phyloP scores from a whole-genome alignment of 192 early-diverging fungal genomes.

The Coemansia sp. region DNA sequence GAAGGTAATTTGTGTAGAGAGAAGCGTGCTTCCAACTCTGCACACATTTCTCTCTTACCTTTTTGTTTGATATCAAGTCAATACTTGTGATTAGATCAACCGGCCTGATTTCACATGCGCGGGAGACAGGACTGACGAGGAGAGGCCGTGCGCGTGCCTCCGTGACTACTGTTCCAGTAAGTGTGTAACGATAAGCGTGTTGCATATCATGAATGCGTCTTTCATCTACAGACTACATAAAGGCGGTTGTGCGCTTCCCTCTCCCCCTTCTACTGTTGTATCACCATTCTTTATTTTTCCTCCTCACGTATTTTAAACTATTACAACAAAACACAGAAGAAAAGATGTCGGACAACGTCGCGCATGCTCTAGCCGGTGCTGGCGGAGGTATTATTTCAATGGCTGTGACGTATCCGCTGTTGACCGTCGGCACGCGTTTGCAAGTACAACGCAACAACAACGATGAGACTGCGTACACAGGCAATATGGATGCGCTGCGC shows the following conservation, averaged over 20 bases:
- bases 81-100: constrained; percentile 1
- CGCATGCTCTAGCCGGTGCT: constrained; percentile 78
- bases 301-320: not conserved
- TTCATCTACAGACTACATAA: not conserved
- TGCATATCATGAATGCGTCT: not conserved
- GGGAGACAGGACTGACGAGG: not conserved
- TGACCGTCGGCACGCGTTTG: constrained; percentile 74
- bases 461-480: constrained; percentile 60
- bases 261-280: not conserved
- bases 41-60: not conserved
- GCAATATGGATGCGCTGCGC: constrained; percentile 69
- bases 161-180: not conserved
- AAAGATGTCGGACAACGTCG: constrained; percentile 77
- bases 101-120: constrained; percentile 8
- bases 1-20: not conserved
- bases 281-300: not conserved
- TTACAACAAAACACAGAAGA: not conserved
- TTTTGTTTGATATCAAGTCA: not conserved
- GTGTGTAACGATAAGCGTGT: not conserved
- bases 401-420: constrained; percentile 90
- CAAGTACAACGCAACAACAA: constrained; percentile 73
- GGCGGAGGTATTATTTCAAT: constrained; percentile 89
- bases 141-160: not conserved
- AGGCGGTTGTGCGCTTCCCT: not conserved
- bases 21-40: not conserved